These are phyloP conservation scores for Aspergillus intermedius DNA, from an alignment of 2,329 filamentous ascomycete species.

Conservation along the genomic window DNA sequence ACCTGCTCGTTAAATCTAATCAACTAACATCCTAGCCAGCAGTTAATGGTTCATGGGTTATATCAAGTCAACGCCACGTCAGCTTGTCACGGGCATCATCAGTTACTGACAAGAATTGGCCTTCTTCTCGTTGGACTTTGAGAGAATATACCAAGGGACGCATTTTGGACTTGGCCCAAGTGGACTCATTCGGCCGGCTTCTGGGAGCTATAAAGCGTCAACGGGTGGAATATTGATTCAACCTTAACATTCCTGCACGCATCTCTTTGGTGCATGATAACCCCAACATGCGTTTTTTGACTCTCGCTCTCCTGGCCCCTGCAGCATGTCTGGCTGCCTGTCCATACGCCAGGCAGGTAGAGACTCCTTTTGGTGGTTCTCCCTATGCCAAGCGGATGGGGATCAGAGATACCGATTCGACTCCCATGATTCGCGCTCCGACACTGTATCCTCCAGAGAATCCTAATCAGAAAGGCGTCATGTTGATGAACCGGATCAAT, in stretches of 20 bases:
- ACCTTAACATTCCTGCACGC: background rate
- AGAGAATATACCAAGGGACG: too few species aligned
- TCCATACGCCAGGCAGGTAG: background rate
- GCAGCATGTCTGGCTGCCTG: background rate
- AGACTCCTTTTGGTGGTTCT: background rate
- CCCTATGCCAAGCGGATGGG: background rate
- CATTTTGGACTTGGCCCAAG: too few species aligned
- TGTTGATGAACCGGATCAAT: slow-evolving; percentile 8
- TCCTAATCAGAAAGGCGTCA: slow-evolving; percentile 2
- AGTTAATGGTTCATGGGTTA: too few species aligned
- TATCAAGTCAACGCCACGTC: too few species aligned
- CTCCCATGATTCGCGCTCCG: background rate
- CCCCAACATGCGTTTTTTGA: background rate
- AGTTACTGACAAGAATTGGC: too few species aligned
- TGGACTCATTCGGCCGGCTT: background rate
- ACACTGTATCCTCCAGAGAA: background rate
- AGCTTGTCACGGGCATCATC: too few species aligned
- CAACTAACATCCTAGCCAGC: too few species aligned
- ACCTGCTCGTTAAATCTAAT: too few species aligned
- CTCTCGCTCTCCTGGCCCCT: background rate
- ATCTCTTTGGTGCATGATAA: background rate
- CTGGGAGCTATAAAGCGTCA: background rate
- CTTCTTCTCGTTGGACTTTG: too few species aligned
- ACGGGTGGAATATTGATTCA: background rate
- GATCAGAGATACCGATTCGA: background rate